Evolutionary conservation across 148 eudicot species (phyloP), one percentile per base, ranked within the genome.

Genomic region (Persicaria tinctoria): DNA sequence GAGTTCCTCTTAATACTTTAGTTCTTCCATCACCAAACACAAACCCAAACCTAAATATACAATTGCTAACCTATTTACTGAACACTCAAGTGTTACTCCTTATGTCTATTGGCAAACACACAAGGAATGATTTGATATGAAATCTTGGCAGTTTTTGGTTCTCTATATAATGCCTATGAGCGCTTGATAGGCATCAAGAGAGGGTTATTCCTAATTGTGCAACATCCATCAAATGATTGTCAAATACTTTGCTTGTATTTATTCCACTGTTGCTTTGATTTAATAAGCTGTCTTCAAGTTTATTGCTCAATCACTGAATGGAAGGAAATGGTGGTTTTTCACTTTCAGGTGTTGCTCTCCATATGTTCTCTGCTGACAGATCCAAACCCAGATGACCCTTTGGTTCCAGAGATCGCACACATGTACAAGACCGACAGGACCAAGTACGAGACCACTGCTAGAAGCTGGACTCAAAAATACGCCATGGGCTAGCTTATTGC

Each of bases 351-450:
- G 49, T 79, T 84, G 74, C 83, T 84, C 54, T 84, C 87, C 45
- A 84, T 84, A 46, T 84, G 87, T 17, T 84, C 87, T 46, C 84
- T 84, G 4, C 73, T 84, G 80, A 81, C 84, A 1, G 87, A 84
- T 27, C 87, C 87, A 38, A 84, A 84, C 64, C 87, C 87, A 0
- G 87, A 84, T 73, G 87, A 84, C 54, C 87, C 84, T 8, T 79
- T 84, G n/a, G 84, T 79, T 47, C 87, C 87, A 5, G 87, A 84
- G 69, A 82, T 84, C n/a, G 87, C 87, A 9, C 87, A 84, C 45
- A 84, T 79, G 87, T 84, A 84, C 80, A 84, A 84, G 84, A 82
- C 82, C 5, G 87, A 84, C 70, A 63, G 77, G 55, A 53, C 80
- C 64, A 84, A 84, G 79, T 84, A 84, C 10, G 87, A 82, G 72